phyloP scores from a whole-genome alignment of 202 grass and related monocot species.

The Setaria italica region DNA sequence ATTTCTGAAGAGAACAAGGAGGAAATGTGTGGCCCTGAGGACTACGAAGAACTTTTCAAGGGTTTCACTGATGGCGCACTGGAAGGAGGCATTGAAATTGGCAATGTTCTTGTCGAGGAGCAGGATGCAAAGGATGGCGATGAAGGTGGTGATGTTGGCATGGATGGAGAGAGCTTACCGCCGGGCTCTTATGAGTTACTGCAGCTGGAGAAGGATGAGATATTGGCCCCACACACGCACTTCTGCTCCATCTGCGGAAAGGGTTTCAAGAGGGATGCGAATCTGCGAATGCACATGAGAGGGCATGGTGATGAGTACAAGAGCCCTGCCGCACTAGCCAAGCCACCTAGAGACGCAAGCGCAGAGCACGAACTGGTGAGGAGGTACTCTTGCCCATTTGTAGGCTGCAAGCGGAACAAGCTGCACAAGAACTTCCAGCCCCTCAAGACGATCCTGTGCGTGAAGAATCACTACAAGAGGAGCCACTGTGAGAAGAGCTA shows the following conservation, averaged over 20 bases:
- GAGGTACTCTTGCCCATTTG: conserved; percentile 78
- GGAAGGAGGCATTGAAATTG: conserved; percentile 36
- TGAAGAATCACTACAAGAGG: conserved; percentile 94
- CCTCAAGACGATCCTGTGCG: conserved; percentile 81
- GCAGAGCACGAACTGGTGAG: conserved; percentile 48
- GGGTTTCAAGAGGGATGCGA: conserved; percentile 85
- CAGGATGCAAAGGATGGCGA: conserved; percentile 44
- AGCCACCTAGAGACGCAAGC: conserved; percentile 61
- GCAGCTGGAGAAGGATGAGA: conserved; percentile 86
- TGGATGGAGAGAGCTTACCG: conserved; percentile 56
- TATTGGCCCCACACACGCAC: conserved; percentile 80
- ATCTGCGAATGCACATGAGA: conserved; percentile 93
- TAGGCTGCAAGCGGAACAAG: conserved; percentile 79
- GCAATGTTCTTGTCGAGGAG: conserved; percentile 49
- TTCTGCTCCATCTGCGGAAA: conserved; percentile 84
- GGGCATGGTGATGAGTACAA: conserved; percentile 86
- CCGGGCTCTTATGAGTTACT: conserved; percentile 64
- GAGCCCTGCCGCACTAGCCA: conserved; percentile 70
- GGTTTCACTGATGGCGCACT: conserved; percentile 45
- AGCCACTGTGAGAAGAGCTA: conserved; percentile 83
- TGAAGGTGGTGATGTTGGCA: conserved; percentile 53
- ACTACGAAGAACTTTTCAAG: conserved; percentile 66
- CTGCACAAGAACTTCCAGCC: conserved; percentile 81
- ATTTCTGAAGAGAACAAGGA: conserved; percentile 39
- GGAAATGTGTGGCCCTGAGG: conserved; percentile 38